These are phyloP conservation scores for Agrocybe praecox DNA, from an alignment of 768 basidiomycete species.

Conservation along the genomic window DNA sequence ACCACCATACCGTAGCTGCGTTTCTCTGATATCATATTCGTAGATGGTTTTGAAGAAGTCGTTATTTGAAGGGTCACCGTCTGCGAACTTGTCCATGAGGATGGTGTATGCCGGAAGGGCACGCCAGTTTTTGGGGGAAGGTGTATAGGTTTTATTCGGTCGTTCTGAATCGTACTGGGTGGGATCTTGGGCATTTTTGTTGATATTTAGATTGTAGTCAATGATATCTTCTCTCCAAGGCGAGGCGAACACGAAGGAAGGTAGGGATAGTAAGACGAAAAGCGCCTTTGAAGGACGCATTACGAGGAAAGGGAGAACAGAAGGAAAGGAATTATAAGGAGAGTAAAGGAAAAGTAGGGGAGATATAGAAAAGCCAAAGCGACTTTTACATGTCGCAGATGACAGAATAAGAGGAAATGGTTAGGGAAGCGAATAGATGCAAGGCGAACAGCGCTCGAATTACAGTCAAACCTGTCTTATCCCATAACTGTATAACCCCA, in stretches of 20 bases:
- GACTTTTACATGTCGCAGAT: background rate
- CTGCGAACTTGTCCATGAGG: conserved; percentile 92
- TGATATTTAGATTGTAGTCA: conserved; percentile 79
- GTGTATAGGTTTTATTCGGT: conserved; percentile 67
- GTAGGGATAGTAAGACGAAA: conserved; percentile 37
- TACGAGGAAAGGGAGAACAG: conserved; percentile 9
- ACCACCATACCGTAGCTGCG: conserved; percentile 87
- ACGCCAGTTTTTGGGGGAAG: conserved; percentile 88
- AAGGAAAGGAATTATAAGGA: conserved; percentile 11
- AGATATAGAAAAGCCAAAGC: background rate
- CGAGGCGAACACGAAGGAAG: conserved; percentile 48
- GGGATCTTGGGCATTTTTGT: conserved; percentile 58
- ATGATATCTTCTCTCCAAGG: conserved; percentile 69
- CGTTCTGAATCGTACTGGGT: conserved; percentile 59
- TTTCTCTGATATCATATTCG: conserved; percentile 87
- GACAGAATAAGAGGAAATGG: conserved; percentile 4
- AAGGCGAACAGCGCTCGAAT: too few species aligned
- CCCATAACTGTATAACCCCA: too few species aligned
- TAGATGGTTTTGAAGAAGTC: conserved; percentile 81
- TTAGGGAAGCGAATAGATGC: background rate
- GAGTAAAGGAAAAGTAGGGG: conserved; percentile 12
- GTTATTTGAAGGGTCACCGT: conserved; percentile 91
- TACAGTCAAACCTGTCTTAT: too few species aligned
- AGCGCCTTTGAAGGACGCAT: conserved; percentile 55
- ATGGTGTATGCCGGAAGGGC: conserved; percentile 77